phyloP scores from a whole-genome alignment of 2,329 filamentous ascomycete species.

The Penicillium sp. region DNA sequence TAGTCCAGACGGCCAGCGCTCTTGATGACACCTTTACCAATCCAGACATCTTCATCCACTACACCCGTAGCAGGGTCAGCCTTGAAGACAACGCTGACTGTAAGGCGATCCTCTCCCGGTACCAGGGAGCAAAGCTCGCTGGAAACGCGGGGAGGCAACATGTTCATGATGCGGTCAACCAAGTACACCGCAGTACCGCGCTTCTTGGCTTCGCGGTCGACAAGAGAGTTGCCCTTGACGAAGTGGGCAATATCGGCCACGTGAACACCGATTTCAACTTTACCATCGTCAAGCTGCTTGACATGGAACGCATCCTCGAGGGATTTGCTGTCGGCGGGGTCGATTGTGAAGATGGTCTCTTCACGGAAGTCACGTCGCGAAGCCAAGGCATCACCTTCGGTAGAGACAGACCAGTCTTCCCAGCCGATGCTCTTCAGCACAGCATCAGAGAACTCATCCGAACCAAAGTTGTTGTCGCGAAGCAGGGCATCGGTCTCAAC shows the following conservation, averaged over 20 bases:
- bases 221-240: slow-evolving; percentile 90
- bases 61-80: slow-evolving; percentile 80
- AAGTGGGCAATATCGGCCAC: slow-evolving; percentile 95
- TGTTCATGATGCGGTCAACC: slow-evolving; percentile 80
- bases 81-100: slow-evolving; percentile 88
- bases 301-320: slow-evolving; percentile 91
- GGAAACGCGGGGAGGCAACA: slow-evolving; percentile 82
- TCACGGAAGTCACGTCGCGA: slow-evolving; percentile 84
- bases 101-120: slow-evolving; percentile 83
- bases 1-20: slow-evolving; percentile 82
- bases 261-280: slow-evolving; percentile 91
- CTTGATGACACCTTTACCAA: slow-evolving; percentile 90
- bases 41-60: slow-evolving; percentile 83
- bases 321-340: slow-evolving; percentile 81
- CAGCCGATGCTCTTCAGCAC: slow-evolving; percentile 89
- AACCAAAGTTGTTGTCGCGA: slow-evolving; percentile 97
- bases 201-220: slow-evolving; percentile 97
- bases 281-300: slow-evolving; percentile 75
- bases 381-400: slow-evolving; percentile 73
- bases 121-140: slow-evolving; percentile 82
- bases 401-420: slow-evolving; percentile 83
- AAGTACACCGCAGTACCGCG: slow-evolving; percentile 93
- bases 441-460: slow-evolving; percentile 95
- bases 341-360: slow-evolving; percentile 86
- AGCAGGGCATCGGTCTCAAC: slow-evolving; percentile 96